phyloP scores from a whole-genome alignment of 495 filamentous ascomycete genomes.

The Acidiella bohemica region DNA sequence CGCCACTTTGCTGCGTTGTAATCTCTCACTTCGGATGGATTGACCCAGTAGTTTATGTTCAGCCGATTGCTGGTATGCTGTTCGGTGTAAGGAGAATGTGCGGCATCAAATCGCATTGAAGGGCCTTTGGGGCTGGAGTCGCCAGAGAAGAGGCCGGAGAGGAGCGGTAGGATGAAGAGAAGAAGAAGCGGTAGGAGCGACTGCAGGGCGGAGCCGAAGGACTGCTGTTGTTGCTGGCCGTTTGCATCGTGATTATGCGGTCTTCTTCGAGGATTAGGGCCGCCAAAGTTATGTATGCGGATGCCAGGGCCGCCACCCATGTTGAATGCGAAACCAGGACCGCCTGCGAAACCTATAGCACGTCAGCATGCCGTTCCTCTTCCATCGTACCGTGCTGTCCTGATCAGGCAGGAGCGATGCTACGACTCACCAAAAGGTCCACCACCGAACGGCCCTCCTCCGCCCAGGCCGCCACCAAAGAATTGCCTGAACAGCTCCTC shows the following conservation, averaged over 20 bases:
- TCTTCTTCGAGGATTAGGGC: conserved; percentile 25
- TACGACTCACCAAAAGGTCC: conserved; percentile 49
- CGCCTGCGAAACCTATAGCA: conserved; percentile 47
- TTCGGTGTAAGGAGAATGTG: conserved; percentile 51
- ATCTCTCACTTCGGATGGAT: conserved; percentile 60
- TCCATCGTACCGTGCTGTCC: too few relatives aligned
- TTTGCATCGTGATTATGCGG: conserved; percentile 23
- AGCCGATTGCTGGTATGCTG: conserved; percentile 56
- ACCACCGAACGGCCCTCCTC: conserved; percentile 42
- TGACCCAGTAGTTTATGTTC: conserved; percentile 70
- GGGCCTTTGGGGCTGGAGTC: conserved; percentile 49
- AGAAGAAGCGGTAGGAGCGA: conserved; percentile 71
- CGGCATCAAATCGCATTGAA: conserved; percentile 52
- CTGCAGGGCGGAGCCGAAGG: conserved; percentile 28
- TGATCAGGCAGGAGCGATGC: too few relatives aligned
- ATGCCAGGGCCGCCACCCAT: conserved; percentile 42
- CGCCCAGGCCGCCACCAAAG: conserved; percentile 60
- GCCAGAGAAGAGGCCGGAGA: conserved; percentile 62
- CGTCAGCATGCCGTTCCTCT: too few relatives aligned
- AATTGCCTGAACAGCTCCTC: conserved; percentile 95
- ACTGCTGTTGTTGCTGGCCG: conserved; percentile 15
- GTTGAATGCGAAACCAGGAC: conserved; percentile 83
- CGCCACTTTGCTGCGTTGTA: conserved; percentile 51
- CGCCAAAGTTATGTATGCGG: conserved; percentile 46
- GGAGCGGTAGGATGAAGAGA: conserved; percentile 75